Percentiles rank a stretch among this genome's conserved stretches.
Evolutionary conservation across 495 filamentous ascomycete genomes (phyloP).

Genomic region (Daldinia bambusicola): DNA sequence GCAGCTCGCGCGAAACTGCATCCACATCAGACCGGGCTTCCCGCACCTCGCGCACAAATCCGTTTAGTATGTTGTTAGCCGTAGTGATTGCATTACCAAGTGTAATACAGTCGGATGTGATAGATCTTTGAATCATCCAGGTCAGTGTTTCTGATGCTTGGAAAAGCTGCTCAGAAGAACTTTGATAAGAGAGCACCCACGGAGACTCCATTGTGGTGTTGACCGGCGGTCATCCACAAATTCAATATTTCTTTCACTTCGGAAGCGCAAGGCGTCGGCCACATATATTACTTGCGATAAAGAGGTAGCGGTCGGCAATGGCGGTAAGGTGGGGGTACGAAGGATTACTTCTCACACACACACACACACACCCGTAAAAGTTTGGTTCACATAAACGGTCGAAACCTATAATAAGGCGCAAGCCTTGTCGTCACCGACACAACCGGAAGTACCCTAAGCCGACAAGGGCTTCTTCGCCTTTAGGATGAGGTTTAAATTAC

Average conservation of each 20-base stretch:
- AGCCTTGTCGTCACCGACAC: slow-evolving; percentile 38
- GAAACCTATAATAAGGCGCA: slow-evolving; percentile 38
- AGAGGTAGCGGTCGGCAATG: slow-evolving; percentile 27
- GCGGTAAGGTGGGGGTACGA: slow-evolving; percentile 26
- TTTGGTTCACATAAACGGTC: slow-evolving; percentile 29
- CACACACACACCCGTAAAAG: slow-evolving; percentile 2
- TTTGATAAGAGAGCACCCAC: slow-evolving; percentile 41
- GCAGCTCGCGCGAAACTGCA: slow-evolving; percentile 58
- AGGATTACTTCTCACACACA: slow-evolving; percentile 32
- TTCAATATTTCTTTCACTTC: slow-evolving; percentile 25
- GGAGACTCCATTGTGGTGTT: slow-evolving; percentile 41
- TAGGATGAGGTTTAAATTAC: slow-evolving; percentile 35
- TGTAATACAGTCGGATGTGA: slow-evolving; percentile 55
- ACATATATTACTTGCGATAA: slow-evolving; percentile 40
- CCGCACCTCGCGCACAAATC: slow-evolving; percentile 59
- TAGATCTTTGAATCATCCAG: slow-evolving; percentile 50
- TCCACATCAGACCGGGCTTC: slow-evolving; percentile 59
- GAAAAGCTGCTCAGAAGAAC: slow-evolving; percentile 32
- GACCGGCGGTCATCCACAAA: slow-evolving; percentile 36
- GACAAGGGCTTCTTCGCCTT: slow-evolving; percentile 38
- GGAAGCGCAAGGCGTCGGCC: slow-evolving; percentile 29
- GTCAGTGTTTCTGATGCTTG: slow-evolving; percentile 43
- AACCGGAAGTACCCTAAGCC: slow-evolving; percentile 27
- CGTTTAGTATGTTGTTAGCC: slow-evolving; percentile 44
- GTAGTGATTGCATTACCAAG: slow-evolving; percentile 51